Conservation (phyloP, 2,329 filamentous ascomycete genomes). For the Pseudocercospora macadamiae region DNA sequence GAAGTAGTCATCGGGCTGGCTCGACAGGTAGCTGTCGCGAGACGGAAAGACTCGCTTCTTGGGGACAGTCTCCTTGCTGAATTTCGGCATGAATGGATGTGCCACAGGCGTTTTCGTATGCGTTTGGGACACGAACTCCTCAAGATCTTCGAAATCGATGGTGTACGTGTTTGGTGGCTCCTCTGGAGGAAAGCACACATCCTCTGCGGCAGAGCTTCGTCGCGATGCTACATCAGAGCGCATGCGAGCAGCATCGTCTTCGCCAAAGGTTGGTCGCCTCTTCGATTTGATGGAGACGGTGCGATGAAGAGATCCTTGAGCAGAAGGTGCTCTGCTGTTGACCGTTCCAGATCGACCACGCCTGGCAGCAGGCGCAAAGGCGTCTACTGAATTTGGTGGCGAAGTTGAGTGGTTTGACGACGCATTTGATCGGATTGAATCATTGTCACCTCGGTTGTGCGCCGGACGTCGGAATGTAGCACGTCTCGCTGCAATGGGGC, state of each 20-base stretch:
- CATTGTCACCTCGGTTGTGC: slow-evolving; percentile 29
- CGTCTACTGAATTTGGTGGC: slow-evolving; percentile 95
- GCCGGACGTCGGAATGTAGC: slow-evolving; percentile 47
- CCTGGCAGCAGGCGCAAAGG: slow-evolving; percentile 82
- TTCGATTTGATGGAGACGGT: slow-evolving; percentile 69
- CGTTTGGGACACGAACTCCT: slow-evolving; percentile 77
- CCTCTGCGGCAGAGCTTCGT: slow-evolving; percentile 76
- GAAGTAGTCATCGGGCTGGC: slow-evolving; percentile 24
- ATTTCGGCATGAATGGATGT: slow-evolving; percentile 43
- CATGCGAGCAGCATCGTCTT: slow-evolving; percentile 58
- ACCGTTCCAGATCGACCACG: slow-evolving; percentile 73
- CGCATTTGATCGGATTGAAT: slow-evolving; percentile 22
- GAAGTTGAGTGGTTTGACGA: slow-evolving; percentile 65
- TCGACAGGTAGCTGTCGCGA: slow-evolving; percentile 25
- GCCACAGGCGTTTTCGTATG: slow-evolving; percentile 52
- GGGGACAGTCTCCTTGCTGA: slow-evolving; percentile 29
- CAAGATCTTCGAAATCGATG: slow-evolving; percentile 88
- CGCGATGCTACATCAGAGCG: slow-evolving; percentile 63
- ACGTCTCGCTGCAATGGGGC: slow-evolving; percentile 45
- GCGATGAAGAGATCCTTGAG: slow-evolving; percentile 66
- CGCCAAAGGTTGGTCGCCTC: slow-evolving; percentile 62
- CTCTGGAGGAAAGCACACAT: slow-evolving; percentile 86
- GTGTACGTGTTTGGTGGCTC: slow-evolving; percentile 79
- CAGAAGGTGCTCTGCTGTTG: slow-evolving; percentile 61
- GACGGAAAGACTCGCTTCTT: slow-evolving; percentile 62